phyloP scores from a whole-genome alignment of 225 moss, liverwort and hornwort genomes.

The Ulota crispa region DNA sequence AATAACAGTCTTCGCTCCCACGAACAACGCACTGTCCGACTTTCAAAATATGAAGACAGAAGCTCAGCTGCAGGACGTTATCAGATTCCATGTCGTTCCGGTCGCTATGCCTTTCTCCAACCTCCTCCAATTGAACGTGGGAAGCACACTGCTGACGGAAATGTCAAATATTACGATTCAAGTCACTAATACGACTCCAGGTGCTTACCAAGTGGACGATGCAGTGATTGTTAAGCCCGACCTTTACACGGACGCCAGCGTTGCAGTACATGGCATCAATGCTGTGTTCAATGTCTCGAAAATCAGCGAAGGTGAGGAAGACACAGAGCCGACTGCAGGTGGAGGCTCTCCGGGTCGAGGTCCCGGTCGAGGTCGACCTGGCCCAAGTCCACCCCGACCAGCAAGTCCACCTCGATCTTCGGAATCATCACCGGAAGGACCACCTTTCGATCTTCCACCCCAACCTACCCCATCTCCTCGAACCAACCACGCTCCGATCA shows the following conservation, averaged over 20 bases:
- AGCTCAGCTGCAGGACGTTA: neutral
- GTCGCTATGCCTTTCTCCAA: slow-evolving; percentile 29
- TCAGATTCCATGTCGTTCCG: slow-evolving; percentile 17
- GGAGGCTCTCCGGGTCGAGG: too few relatives aligned
- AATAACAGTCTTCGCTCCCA: slow-evolving; percentile 40
- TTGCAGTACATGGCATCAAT: slow-evolving; percentile 37
- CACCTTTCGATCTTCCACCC: too few relatives aligned
- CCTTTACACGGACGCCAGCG: slow-evolving; percentile 34
- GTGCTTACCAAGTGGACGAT: slow-evolving; percentile 34
- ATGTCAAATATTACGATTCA: slow-evolving; percentile 17
- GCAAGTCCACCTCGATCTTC: too few relatives aligned
- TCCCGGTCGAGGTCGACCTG: too few relatives aligned
- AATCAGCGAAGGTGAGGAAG: neutral
- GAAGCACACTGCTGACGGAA: slow-evolving; percentile 26
- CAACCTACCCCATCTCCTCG: too few relatives aligned
- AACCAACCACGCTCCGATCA: too few relatives aligned
- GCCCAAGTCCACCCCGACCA: too few relatives aligned
- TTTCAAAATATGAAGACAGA: neutral
- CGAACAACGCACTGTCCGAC: slow-evolving; percentile 26
- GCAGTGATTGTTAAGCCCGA: slow-evolving; percentile 39
- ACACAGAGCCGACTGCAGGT: neutral
- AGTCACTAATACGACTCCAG: slow-evolving; percentile 22
- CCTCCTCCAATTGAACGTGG: slow-evolving; percentile 40
- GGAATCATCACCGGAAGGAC: too few relatives aligned
- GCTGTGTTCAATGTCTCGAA: slow-evolving; percentile 35